Conservation (phyloP, 2,329 filamentous ascomycete genomes). For the Claviceps arundinis region DNA sequence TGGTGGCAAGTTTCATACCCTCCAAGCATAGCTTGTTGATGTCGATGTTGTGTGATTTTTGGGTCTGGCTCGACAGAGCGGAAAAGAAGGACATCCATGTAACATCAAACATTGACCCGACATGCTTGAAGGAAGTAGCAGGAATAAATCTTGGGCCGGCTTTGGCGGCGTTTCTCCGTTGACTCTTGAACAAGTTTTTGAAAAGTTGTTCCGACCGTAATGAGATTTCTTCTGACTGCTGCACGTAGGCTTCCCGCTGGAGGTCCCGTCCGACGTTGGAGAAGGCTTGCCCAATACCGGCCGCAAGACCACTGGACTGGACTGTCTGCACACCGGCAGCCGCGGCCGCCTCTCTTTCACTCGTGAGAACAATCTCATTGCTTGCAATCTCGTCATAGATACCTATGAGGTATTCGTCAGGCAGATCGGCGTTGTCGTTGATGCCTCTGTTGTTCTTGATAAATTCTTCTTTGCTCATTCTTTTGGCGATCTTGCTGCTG, state of each 20-base stretch:
- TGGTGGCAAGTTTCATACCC: conserved; percentile 85
- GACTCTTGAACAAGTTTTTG: conserved; percentile 81
- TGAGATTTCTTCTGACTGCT: conserved; percentile 88
- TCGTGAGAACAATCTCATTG: conserved; percentile 90
- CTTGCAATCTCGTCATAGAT: conserved; percentile 87
- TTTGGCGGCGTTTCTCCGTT: conserved; percentile 65
- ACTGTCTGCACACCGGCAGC: conserved; percentile 52
- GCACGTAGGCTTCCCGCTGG: conserved; percentile 82
- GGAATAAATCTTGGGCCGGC: conserved; percentile 67
- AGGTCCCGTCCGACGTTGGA: conserved; percentile 86
- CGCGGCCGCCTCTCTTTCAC: conserved; percentile 79
- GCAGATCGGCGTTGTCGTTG: conserved; percentile 88
- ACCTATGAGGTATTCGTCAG: conserved; percentile 74
- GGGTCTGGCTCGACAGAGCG: conserved; percentile 81
- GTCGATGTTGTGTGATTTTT: conserved; percentile 85
- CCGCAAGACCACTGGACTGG: conserved; percentile 53
- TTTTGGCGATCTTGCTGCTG: conserved; percentile 66
- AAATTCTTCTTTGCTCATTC: conserved; percentile 95
- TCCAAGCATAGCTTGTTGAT: conserved; percentile 88
- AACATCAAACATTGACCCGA: conserved; percentile 96
- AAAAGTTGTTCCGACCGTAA: conserved; percentile 68
- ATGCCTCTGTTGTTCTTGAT: conserved; percentile 99
- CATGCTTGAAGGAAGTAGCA: conserved; percentile 85
- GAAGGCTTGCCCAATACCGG: conserved; percentile 75
- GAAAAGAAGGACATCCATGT: conserved; percentile 99